Evolutionary conservation across 352 stramenopile species (phyloP).

Genomic region (Aphanomyces astaci): DNA sequence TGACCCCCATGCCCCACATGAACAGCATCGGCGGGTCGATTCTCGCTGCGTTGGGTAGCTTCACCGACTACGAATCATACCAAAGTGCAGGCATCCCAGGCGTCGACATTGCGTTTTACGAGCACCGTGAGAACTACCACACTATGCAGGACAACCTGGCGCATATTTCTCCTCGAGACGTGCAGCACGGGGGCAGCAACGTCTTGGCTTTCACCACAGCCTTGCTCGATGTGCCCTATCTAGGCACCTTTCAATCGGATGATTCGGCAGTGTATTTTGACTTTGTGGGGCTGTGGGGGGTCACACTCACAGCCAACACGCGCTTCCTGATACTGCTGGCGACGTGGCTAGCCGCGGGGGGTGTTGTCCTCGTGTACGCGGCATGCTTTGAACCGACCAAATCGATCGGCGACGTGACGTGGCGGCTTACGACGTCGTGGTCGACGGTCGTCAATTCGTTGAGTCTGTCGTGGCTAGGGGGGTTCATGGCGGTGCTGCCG

Average conservation of each 20-base stretch:
- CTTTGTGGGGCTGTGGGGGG: background rate
- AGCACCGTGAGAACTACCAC: conserved; percentile 2
- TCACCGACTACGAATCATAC: conserved; percentile 7
- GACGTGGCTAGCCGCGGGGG: background rate
- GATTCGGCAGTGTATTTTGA: conserved; percentile 7
- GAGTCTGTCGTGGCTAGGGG: background rate
- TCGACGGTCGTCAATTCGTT: background rate
- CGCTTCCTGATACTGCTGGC: background rate
- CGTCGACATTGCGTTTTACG: conserved; percentile 17
- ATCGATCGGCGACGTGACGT: background rate
- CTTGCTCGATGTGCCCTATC: background rate
- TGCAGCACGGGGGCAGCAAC: conserved; percentile 4
- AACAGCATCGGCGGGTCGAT: conserved; percentile 19
- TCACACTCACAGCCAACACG: background rate
- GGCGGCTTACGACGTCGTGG: background rate
- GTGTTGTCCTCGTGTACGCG: background rate
- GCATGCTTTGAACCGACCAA: background rate
- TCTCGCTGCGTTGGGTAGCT: background rate
- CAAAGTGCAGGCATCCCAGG: background rate
- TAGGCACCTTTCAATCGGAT: background rate
- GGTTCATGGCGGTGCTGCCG: background rate
- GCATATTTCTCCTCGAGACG: background rate
- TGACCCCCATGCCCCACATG: conserved; percentile 7
- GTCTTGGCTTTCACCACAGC: background rate
- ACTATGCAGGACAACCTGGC: background rate